Base-by-base conservation (phyloP, 2,329 filamentous ascomycete species). In the Aspergillus sp. region DNA sequence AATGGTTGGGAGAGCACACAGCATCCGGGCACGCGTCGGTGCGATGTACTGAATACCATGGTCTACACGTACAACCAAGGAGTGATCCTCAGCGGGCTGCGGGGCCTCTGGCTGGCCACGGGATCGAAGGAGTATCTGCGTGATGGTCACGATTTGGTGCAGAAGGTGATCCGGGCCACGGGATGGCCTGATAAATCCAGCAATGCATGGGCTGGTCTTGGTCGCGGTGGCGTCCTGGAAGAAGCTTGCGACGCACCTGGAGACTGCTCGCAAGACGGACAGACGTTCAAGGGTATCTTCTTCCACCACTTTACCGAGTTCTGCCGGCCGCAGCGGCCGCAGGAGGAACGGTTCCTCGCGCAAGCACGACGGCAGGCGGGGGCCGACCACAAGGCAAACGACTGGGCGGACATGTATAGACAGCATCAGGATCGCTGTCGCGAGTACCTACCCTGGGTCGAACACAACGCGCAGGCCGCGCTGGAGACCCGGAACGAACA, bases 51-150 rank as follows among this genome's bases (percentile, higher is more conserved):
- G 42, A 87, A 95, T 65, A 81, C 90, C 56, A 91, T 89, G 82
- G 85, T 95, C 6, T 95, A 90, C 67, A 94, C 89, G 0, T 96
- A 97, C 71, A 97, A 97, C 68, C 91, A 97, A 66, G 91, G 90
- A 26, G 88, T 96, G 3, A 60, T 97, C 1, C 77, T 96, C 26
- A 89, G 86, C 4, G 90, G 88, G 8, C 79, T 88, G 46, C 80
- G 87, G 32, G 86, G 83, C 1, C 75, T 96, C 0, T 96, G 86
- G 80, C 78, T 86, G 51, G 82, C 81, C 9, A 95, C 87, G 0
- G 85, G 85, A 8, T 78, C 81, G n/a, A 65, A 72, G 2, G 74
- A 71, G 1, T 96, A 89, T 61, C 74, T 96, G 1, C 67, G 77
- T 19, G 88, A 95, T 48, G 91, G 88, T 0, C 88, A 96, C 64